Base-by-base conservation (phyloP, 176 grass and related monocot genomes). In the Typha latifolia region DNA sequence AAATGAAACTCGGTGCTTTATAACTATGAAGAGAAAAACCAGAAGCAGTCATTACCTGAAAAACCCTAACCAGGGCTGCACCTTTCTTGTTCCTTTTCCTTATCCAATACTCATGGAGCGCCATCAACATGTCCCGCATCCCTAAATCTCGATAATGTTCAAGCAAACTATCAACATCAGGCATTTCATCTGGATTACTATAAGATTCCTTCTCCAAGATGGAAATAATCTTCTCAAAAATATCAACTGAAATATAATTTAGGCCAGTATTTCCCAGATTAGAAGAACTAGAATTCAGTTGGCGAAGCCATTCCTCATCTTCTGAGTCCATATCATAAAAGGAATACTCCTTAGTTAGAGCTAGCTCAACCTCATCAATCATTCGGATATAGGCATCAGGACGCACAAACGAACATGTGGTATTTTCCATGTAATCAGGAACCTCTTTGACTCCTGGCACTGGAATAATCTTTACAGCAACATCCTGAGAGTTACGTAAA, bases 301-400 rank as follows among this genome's bases (percentile, higher is more conserved):
- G 72, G 18, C 48, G 27, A 43, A 99, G 80, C 86, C 89, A 99
- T 32, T 66, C 71, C 49, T 99, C 94, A 66, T 99, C 94, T 13
- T 81, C 86, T 0, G 89, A 93, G 67, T 99, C 94, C 72, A 91
- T 84, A 74, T 99, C 94, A 76, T 99, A 99, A 18, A 76, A 12
- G 5, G 74, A 69, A 70, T 24, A 13, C 19, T 93, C 70, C 43
- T 43, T 76, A 0, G 16, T 63, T 24, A 99, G 56, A 69, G 85
- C 83, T 67, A 83, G 79, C n/a, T 48, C 74, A 19, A 99, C 79
- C 71, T 99, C 94, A 90, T 90, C 89, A 80, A 47, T 67, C 16
- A 82, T 55, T 56, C 64, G 87, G 66, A 99, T 90, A 51, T 99
- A 70, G 14, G 43, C 29, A 69, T 79, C 62, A 59, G 94, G 89